Conservation (phyloP, 805 yeast species). For the Priceomyces carsonii region DNA sequence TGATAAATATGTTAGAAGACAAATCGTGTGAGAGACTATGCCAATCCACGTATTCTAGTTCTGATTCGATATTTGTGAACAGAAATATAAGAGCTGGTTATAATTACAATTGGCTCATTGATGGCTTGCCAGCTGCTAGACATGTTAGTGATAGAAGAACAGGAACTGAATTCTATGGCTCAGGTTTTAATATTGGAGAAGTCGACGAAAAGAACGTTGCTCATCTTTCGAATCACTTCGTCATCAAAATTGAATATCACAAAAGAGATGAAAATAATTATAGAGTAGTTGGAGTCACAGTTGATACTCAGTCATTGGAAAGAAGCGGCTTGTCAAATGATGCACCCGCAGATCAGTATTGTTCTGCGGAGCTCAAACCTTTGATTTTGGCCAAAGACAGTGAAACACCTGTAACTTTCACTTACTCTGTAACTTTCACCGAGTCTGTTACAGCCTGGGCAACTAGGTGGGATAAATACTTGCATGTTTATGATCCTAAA, state of each 20-base stretch:
- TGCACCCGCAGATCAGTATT: constrained; percentile 26
- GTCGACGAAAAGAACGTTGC: constrained; percentile 58
- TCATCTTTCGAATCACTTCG: constrained; percentile 78
- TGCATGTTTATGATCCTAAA: constrained; percentile 87
- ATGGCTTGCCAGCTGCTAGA: constrained; percentile 91
- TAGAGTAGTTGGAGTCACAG: constrained; percentile 90
- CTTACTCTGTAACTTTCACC: constrained; percentile 80
- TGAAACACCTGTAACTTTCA: constrained; percentile 64
- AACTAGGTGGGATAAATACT: constrained; percentile 96
- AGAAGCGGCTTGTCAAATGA: constrained; percentile 25
- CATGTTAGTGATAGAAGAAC: constrained; percentile 58
- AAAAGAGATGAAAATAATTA: constrained; percentile 61
- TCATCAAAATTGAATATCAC: constrained; percentile 80
- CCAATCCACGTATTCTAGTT: constrained; percentile 53
- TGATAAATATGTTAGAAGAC: constrained; percentile 73
- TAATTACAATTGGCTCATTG: constrained; percentile 88
- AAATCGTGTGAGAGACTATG: constrained; percentile 72
- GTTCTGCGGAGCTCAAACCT: constrained; percentile 35
- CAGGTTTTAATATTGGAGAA: constrained; percentile 79
- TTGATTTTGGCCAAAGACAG: constrained; percentile 50
- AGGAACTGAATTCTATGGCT: constrained; percentile 62
- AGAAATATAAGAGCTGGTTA: constrained; percentile 80
- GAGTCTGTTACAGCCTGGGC: constrained; percentile 87
- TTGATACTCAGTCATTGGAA: constrained; percentile 63
- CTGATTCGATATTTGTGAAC: constrained; percentile 75